These are phyloP conservation scores for Aspergillus ellipticus DNA, from an alignment of 495 filamentous ascomycete genomes.

Conservation along the genomic window DNA sequence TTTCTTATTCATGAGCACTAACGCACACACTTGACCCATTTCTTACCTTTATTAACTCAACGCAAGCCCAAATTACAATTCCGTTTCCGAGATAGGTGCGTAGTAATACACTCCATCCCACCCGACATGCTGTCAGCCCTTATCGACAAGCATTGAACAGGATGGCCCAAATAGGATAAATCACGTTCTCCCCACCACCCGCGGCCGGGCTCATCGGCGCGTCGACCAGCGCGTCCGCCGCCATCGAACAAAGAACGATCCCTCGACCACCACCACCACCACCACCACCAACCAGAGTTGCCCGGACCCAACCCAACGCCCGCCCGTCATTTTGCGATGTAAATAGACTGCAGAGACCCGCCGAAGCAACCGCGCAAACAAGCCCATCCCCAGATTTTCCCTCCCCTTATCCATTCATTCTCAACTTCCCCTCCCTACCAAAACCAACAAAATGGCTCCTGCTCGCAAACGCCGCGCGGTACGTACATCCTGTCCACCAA, in stretches of 20 bases:
- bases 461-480: conserved; percentile 39
- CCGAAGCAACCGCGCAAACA: neutral
- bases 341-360: neutral
- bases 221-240: conserved; percentile 18
- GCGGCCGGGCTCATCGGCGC: conserved; percentile 12
- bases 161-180: conserved; percentile 16
- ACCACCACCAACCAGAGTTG: neutral
- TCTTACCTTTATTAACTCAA: too few species aligned
- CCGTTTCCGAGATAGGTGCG: neutral
- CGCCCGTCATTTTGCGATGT: neutral
- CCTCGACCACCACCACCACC: neutral
- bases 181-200: conserved; percentile 5
- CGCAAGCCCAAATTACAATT: too few species aligned
- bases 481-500: conserved; percentile 10
- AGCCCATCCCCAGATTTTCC: conserved; percentile 10
- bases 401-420: conserved; percentile 17
- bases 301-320: too few species aligned
- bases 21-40: too few species aligned
- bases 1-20: too few species aligned
- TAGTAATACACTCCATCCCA: neutral
- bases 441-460: conserved; percentile 26
- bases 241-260: conserved; percentile 4
- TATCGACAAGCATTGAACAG: conserved; percentile 2
- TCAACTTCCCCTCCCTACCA: neutral
- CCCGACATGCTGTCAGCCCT: neutral